A percentile compares a stretch with the other conserved stretches of the same genome.
These are phyloP conservation scores for Silene latifolia DNA, from an alignment of 148 eudicot genomes.

Conservation along the genomic window DNA sequence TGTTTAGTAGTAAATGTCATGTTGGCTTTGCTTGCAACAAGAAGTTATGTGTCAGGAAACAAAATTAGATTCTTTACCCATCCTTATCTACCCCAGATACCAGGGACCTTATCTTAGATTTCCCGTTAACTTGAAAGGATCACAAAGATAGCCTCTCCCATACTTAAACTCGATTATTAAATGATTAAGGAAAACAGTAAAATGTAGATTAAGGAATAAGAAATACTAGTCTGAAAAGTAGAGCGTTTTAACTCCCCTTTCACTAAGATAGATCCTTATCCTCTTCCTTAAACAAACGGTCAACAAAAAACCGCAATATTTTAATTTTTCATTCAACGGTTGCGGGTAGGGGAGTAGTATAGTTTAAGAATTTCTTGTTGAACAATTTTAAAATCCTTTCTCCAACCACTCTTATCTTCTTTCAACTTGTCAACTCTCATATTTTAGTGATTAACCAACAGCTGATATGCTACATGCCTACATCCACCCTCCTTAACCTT, in stretches of 20 bases:
- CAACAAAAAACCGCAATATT: not conserved
- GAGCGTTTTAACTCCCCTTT: not conserved
- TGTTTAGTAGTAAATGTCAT: not conserved
- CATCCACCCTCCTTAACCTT: not conserved
- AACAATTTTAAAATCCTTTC: not conserved
- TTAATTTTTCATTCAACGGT: not conserved
- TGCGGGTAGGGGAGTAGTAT: not conserved
- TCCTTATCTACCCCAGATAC: slow-evolving; percentile 9
- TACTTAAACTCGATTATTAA: slow-evolving; percentile 14
- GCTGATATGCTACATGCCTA: not conserved
- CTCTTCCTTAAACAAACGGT: slow-evolving; percentile 1
- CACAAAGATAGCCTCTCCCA: not conserved
- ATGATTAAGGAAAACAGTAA: not conserved
- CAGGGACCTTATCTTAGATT: slow-evolving; percentile 1
- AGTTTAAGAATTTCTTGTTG: not conserved
- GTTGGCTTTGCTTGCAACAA: slow-evolving; percentile 4
- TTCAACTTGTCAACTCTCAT: not conserved
- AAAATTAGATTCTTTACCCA: slow-evolving; percentile 5
- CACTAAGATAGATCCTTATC: slow-evolving; percentile 12
- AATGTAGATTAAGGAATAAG: not conserved
- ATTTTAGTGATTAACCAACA: not conserved
- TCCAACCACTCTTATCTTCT: slow-evolving; percentile 3
- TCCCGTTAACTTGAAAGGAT: not conserved
- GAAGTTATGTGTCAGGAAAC: slow-evolving; percentile 1
- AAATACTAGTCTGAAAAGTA: not conserved